phyloP scores from a whole-genome alignment of 306 rosid species.

The Trifolium fragiferum region DNA sequence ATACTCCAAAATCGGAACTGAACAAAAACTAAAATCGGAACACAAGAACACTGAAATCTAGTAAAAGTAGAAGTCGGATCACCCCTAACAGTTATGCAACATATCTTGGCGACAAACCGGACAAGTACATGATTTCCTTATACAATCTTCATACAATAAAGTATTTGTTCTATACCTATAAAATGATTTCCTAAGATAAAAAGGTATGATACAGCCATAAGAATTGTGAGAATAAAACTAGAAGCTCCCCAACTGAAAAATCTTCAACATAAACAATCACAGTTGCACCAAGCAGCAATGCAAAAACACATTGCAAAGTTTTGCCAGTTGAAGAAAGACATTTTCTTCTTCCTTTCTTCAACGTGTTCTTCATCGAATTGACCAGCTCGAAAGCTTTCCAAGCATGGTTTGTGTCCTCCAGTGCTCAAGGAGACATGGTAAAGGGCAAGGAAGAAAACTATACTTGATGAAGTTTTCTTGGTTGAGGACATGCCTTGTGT shows the following conservation, averaged over 20 bases:
- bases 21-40: too few species aligned
- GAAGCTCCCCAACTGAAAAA: constrained; percentile 52
- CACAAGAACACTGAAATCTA: too few species aligned
- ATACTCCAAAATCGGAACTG: too few species aligned
- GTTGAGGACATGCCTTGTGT: too few species aligned
- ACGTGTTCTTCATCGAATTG: constrained; percentile 56
- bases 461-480: too few species aligned
- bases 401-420: constrained; percentile 60
- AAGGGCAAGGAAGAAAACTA: too few species aligned
- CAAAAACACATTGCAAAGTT: constrained; percentile 22
- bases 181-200: constrained; percentile 4
- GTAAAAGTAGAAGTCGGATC: too few species aligned
- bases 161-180: too few species aligned
- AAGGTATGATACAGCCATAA: constrained; percentile 45
- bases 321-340: constrained; percentile 36
- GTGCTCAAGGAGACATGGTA: constrained; percentile 37
- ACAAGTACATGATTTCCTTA: too few species aligned
- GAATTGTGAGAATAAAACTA: constrained; percentile 38
- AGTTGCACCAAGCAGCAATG: constrained; percentile 49
- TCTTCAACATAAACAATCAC: constrained; percentile 53
- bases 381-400: constrained; percentile 61
- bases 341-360: constrained; percentile 55
- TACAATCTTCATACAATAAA: too few species aligned
- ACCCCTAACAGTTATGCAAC: too few species aligned
- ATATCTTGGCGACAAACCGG: too few species aligned